Conservation (phyloP, 2,329 filamentous ascomycete genomes). For the Aureobasidium sp. region DNA sequence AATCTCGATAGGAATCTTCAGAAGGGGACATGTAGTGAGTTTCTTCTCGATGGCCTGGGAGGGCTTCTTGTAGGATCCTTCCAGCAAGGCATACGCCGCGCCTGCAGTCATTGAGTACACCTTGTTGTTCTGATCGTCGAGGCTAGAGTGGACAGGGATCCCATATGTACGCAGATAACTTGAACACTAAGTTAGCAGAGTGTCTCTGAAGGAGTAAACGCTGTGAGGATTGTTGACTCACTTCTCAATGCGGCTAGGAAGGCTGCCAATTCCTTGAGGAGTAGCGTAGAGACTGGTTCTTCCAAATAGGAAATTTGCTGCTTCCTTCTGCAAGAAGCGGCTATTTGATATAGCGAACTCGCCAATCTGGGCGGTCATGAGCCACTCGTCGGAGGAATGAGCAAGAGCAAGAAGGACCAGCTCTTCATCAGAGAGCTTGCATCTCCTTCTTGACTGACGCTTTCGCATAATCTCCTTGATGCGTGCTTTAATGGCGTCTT, state of each 20-base stretch:
- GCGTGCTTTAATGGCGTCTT: neutral
- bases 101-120: neutral
- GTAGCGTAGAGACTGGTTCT: neutral
- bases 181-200: neutral
- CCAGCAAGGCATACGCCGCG: neutral
- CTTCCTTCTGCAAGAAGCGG: neutral
- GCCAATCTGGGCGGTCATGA: neutral
- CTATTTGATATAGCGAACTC: neutral
- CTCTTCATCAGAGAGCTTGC: neutral
- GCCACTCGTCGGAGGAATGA: neutral
- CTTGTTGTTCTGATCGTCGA: neutral
- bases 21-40: neutral
- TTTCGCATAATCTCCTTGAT: neutral
- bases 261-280: neutral
- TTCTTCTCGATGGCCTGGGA: neutral
- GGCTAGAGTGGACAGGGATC: neutral
- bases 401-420: neutral
- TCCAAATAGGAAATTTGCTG: neutral
- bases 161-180: neutral
- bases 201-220: neutral
- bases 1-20: neutral
- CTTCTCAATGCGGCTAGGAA: neutral
- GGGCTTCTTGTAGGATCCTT: neutral
- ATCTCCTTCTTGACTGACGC: neutral
- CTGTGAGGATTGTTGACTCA: neutral